These are phyloP conservation scores for Pelargonium australe DNA, from an alignment of 441 rosid species.

Conservation along the genomic window DNA sequence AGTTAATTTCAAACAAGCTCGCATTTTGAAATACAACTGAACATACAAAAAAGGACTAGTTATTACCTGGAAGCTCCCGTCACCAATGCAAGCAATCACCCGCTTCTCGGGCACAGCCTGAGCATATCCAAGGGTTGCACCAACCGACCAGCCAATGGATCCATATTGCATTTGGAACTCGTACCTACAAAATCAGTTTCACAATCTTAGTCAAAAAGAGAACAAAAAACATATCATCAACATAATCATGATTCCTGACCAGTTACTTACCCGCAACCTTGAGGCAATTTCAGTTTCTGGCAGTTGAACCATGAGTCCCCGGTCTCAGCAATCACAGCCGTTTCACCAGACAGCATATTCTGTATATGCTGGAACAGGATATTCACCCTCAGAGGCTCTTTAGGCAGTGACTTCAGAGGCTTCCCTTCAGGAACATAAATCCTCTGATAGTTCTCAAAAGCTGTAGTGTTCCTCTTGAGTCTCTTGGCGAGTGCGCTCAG, in stretches of 20 bases:
- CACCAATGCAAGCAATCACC: conserved; percentile 77
- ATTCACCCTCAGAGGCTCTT: conserved; percentile 64
- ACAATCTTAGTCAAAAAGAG: too few species aligned
- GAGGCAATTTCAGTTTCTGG: conserved; percentile 78
- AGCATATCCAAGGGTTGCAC: conserved; percentile 87
- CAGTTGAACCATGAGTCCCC: conserved; percentile 97
- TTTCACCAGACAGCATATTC: conserved; percentile 59
- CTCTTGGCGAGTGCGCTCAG: conserved; percentile 50
- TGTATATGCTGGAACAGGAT: conserved; percentile 71
- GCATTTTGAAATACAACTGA: background rate
- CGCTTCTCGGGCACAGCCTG: conserved; percentile 78
- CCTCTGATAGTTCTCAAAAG: conserved; percentile 67
- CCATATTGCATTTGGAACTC: conserved; percentile 97
- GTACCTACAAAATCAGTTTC: conserved; percentile 35
- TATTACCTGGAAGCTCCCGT: conserved; percentile 80
- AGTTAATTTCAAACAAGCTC: too few species aligned
- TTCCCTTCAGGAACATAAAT: conserved; percentile 69
- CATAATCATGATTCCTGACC: too few species aligned
- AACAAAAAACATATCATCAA: background rate
- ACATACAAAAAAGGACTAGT: too few species aligned
- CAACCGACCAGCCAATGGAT: conserved; percentile 90
- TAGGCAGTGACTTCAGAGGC: conserved; percentile 46
- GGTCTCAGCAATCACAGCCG: conserved; percentile 85
- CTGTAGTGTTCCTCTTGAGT: conserved; percentile 49
- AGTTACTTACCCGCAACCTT: conserved; percentile 69